A percentile compares a stretch with the other conserved stretches of the same genome.
Conservation (phyloP, 1,284 basidiomycete species). For the Rhodotorula sp. region DNA sequence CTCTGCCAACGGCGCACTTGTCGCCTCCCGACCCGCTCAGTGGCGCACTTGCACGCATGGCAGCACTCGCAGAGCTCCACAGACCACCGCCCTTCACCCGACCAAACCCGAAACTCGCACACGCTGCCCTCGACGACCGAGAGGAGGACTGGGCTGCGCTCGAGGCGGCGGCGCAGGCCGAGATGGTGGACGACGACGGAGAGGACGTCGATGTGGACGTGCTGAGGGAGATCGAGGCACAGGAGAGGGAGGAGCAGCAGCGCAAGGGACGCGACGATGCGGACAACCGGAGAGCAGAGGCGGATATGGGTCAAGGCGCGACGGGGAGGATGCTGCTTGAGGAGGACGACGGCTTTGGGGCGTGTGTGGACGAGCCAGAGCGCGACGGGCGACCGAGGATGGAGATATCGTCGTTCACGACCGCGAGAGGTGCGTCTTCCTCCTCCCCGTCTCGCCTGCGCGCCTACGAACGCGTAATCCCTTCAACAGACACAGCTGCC, state of each 20-base stretch:
- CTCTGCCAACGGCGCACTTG: background rate
- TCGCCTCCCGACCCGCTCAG: background rate
- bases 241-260: background rate
- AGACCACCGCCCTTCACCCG: constrained; percentile 2
- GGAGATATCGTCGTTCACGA: no score
- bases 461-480: no score
- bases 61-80: constrained; percentile 25
- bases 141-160: constrained; percentile 16
- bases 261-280: background rate
- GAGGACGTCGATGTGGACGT: constrained; percentile 27
- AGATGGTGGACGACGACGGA: background rate
- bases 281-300: background rate
- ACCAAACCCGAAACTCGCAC: background rate
- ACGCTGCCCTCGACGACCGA: constrained; percentile 6
- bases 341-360: constrained; percentile 28
- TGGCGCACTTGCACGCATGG: background rate
- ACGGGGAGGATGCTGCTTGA: constrained; percentile 6
- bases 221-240: constrained; percentile 2
- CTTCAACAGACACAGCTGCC: background rate
- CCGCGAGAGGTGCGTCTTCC: background rate
- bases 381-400: no score
- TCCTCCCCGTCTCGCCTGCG: background rate
- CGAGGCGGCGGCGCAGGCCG: constrained; percentile 5
- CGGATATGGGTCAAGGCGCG: background rate
- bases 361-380: constrained; percentile 23